Conservation (phyloP, 306 rosid genomes). For the Acacia confusa region DNA sequence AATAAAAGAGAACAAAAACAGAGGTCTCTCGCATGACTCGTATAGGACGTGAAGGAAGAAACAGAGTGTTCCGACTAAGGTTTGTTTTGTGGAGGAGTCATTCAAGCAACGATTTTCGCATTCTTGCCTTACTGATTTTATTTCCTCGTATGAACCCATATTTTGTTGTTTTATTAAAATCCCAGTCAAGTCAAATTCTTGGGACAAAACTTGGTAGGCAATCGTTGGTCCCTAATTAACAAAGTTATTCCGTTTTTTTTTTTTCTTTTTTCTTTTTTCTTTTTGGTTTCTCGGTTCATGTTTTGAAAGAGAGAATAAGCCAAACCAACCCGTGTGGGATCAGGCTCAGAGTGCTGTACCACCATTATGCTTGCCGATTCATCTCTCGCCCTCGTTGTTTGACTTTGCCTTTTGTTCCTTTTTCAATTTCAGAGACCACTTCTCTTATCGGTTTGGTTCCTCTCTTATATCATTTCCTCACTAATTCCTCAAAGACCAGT, state of each 20-base stretch:
- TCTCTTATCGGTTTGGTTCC: background rate
- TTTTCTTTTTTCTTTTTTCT: too few relatives aligned
- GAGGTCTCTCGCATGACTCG: background rate
- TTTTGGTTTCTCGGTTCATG: too few relatives aligned
- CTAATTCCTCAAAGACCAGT: background rate
- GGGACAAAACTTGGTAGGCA: background rate
- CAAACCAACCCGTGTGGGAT: constrained; percentile 1
- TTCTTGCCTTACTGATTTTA: constrained; percentile 14
- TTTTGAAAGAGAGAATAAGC: background rate
- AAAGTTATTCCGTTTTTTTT: too few relatives aligned
- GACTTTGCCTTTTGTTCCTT: constrained; percentile 30
- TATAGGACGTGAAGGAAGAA: constrained; percentile 28
- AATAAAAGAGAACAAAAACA: background rate
- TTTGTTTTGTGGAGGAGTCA: constrained; percentile 4
- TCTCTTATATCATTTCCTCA: background rate
- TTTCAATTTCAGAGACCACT: background rate
- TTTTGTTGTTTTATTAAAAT: background rate
- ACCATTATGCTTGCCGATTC: background rate
- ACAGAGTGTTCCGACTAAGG: constrained; percentile 11
- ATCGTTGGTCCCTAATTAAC: background rate
- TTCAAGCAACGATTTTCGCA: constrained; percentile 38
- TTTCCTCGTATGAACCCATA: background rate
- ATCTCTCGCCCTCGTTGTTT: constrained; percentile 43
- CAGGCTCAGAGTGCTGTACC: constrained; percentile 8
- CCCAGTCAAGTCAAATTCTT: background rate